Conservation (phyloP, 192 early-diverging fungal genomes). For the Umbelopsis sp. region DNA sequence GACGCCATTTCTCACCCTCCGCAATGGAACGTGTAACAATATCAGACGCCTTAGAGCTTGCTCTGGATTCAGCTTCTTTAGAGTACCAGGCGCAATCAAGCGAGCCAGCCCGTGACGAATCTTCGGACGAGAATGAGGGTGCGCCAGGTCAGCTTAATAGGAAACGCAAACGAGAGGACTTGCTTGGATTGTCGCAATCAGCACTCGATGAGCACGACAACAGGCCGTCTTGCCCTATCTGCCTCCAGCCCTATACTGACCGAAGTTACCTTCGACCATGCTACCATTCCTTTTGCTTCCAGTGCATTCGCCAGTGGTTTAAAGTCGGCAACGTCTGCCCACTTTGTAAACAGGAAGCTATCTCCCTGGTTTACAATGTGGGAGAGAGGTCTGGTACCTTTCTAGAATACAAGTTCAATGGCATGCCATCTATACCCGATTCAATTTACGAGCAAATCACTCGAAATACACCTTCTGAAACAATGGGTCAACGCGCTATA, state of each 20-base stretch:
- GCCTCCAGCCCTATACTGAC: conserved; percentile 28
- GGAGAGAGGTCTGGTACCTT: conserved; percentile 28
- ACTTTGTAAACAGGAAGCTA: conserved; percentile 25
- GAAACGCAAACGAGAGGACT: conserved; percentile 3
- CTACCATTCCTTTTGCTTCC: conserved; percentile 36
- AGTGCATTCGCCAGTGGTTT: conserved; percentile 34
- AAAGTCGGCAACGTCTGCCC: conserved; percentile 30
- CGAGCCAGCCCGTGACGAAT: not conserved
- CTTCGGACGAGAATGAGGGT: not conserved
- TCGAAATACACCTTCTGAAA: not conserved
- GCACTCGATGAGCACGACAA: conserved; percentile 8
- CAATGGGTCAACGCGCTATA: conserved; percentile 1
- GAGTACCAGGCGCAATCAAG: conserved; percentile 13
- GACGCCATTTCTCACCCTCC: not conserved
- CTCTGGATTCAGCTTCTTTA: not conserved
- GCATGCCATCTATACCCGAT: not conserved
- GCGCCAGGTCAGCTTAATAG: not conserved
- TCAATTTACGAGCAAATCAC: conserved; percentile 16
- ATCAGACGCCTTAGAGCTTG: conserved; percentile 8
- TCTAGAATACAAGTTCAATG: conserved; percentile 26
- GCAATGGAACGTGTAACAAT: conserved; percentile 4
- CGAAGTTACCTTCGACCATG: conserved; percentile 31
- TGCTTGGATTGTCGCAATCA: not conserved
- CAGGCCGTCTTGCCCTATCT: conserved; percentile 29
- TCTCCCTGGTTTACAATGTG: conserved; percentile 25